Evolutionary conservation across 495 filamentous ascomycete species (phyloP).

Genomic region (Aspergillus ostianus): DNA sequence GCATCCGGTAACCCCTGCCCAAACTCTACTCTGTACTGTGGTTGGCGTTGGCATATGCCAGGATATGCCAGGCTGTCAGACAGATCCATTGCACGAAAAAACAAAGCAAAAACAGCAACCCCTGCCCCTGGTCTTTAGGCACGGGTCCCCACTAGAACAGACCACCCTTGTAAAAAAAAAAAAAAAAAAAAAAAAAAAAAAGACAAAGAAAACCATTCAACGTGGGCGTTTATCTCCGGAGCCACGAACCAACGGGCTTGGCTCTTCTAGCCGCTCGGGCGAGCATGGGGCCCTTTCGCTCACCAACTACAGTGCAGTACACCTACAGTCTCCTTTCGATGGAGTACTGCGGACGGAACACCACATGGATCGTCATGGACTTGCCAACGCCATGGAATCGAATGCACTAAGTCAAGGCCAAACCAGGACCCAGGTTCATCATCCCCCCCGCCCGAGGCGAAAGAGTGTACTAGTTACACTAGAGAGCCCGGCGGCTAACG

Average conservation of each 20-base stretch:
- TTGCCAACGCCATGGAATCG: background rate
- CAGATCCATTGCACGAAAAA: no score
- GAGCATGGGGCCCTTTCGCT: no score
- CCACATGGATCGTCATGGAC: background rate
- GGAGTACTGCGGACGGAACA: no score
- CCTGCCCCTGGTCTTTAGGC: no score
- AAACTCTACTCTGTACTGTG: background rate
- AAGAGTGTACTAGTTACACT: no score
- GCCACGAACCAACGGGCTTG: background rate
- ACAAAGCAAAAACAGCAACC: no score
- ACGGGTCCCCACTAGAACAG: background rate
- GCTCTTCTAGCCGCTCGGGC: background rate
- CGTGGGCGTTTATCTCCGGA: background rate
- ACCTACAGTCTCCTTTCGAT: no score
- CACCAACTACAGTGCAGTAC: no score
- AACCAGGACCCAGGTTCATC: background rate
- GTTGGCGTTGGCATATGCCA: no score
- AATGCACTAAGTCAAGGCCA: background rate
- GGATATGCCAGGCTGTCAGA: background rate
- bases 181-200: no score
- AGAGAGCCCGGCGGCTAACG: background rate
- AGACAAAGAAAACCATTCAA: background rate
- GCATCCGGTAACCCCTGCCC: background rate
- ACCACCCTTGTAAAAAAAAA: background rate
- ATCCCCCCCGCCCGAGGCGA: background rate